Conservation (phyloP, 2,329 filamentous ascomycete genomes). For the Cercospora sp. region DNA sequence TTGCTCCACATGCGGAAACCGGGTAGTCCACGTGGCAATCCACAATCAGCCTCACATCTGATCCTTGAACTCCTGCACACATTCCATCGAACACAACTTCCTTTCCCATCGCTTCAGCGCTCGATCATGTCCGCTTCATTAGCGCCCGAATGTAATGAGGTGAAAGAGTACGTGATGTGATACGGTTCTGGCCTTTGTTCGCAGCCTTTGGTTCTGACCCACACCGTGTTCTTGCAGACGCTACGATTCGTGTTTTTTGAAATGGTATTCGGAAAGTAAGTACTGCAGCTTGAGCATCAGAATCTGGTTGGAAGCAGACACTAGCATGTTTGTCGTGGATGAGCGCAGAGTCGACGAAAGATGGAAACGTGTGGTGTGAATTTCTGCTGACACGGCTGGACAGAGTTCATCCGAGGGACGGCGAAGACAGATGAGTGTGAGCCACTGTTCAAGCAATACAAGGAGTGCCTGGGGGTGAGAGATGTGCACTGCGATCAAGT, state of each 20-base stretch:
- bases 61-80: neutral
- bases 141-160: conserved; percentile 89
- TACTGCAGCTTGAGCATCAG: conserved; percentile 15
- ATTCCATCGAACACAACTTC: neutral
- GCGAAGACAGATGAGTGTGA: conserved; percentile 85
- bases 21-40: neutral
- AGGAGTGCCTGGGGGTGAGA: conserved; percentile 76
- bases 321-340: neutral
- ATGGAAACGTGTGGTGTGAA: neutral
- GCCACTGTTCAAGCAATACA: conserved; percentile 82
- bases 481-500: neutral
- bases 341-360: neutral
- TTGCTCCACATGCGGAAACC: neutral
- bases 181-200: neutral
- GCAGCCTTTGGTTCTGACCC: neutral
- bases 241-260: conserved; percentile 96
- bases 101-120: neutral
- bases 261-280: conserved; percentile 99
- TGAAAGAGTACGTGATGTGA: conserved; percentile 72
- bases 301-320: neutral
- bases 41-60: neutral
- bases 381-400: neutral
- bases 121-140: conserved; percentile 83
- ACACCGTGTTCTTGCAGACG: conserved; percentile 57
- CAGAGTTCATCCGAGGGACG: conserved; percentile 83